Conservation (phyloP, 768 basidiomycete species). For the Boletellus emodensis region DNA sequence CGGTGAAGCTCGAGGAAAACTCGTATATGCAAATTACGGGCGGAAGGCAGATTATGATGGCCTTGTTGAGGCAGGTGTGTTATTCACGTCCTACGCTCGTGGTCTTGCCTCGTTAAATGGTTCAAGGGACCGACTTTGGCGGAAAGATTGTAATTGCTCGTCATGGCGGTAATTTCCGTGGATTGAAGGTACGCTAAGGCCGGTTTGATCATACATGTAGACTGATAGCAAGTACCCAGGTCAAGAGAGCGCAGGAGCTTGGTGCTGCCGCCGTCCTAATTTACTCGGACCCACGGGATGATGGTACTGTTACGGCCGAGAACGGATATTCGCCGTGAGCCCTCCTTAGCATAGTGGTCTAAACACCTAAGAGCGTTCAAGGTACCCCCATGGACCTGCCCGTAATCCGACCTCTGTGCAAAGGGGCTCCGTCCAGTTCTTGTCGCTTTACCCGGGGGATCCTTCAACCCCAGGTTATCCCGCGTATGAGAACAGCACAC, state of each 20-base stretch:
- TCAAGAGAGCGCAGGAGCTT: constrained; percentile 84
- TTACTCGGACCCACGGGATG: constrained; percentile 85
- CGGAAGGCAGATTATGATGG: constrained; percentile 59
- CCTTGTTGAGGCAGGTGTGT: constrained; percentile 46
- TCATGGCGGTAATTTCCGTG: constrained; percentile 78
- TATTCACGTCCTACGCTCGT: background rate
- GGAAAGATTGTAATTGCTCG: constrained; percentile 78
- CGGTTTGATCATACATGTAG: constrained; percentile 8
- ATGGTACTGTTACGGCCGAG: constrained; percentile 71
- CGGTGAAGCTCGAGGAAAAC: constrained; percentile 61
- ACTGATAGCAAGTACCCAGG: constrained; percentile 39
- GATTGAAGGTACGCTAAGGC: constrained; percentile 66
- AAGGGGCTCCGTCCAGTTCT: constrained; percentile 77
- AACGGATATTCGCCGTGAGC: constrained; percentile 69
- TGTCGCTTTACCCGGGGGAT: constrained; percentile 67
- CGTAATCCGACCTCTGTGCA: constrained; percentile 81
- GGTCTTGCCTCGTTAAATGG: background rate
- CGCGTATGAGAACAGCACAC: constrained; percentile 75
- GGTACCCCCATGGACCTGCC: constrained; percentile 76
- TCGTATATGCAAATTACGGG: constrained; percentile 59
- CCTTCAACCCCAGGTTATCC: constrained; percentile 88
- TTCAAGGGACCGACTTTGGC: constrained; percentile 57
- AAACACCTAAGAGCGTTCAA: constrained; percentile 1
- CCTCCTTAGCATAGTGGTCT: background rate
- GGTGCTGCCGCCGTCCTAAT: constrained; percentile 80